Percentiles rank a stretch among this genome's conserved stretches.
Evolutionary conservation across 345 rosid species (phyloP).

Genomic region (Cochlearia excelsa): DNA sequence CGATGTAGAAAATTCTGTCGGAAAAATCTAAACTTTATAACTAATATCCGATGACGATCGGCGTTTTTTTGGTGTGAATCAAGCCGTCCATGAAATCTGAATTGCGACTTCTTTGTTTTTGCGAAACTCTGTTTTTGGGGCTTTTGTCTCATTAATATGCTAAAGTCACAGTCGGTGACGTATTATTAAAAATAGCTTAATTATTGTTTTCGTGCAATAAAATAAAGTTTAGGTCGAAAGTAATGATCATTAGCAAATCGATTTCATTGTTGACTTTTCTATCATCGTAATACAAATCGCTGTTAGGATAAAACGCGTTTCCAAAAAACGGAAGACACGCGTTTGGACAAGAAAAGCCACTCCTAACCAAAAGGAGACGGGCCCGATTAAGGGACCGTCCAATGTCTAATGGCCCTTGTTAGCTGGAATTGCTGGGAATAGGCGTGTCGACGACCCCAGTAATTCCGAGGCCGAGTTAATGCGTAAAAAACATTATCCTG

Average conservation of each 20-base stretch:
- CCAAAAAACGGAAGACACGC: neutral
- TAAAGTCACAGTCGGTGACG: constrained; percentile 32
- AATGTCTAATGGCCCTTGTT: no score
- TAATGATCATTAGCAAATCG: constrained; percentile 25
- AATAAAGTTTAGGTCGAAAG: constrained; percentile 28
- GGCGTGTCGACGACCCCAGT: no score
- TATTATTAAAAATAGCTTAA: constrained; percentile 8
- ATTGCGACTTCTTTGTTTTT: constrained; percentile 28
- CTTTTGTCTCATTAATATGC: constrained; percentile 16
- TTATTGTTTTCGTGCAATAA: constrained; percentile 3
- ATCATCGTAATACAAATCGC: neutral
- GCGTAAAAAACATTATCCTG: no score
- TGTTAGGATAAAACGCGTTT: constrained; percentile 13
- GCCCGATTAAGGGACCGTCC: no score
- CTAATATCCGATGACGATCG: constrained; percentile 6
- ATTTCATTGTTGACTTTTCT: constrained; percentile 18
- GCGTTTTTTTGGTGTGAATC: constrained; percentile 17
- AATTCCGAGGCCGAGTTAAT: no score
- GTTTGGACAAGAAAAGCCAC: constrained; percentile 10
- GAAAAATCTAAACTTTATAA: constrained; percentile 11
- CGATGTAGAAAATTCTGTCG: neutral
- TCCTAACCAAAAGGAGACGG: no score
- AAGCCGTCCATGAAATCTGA: constrained; percentile 29
- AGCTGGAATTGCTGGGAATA: no score
- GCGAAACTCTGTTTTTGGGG: constrained; percentile 21